Conservation (phyloP, 2,329 filamentous ascomycete species). For the Aphanocladium album region DNA sequence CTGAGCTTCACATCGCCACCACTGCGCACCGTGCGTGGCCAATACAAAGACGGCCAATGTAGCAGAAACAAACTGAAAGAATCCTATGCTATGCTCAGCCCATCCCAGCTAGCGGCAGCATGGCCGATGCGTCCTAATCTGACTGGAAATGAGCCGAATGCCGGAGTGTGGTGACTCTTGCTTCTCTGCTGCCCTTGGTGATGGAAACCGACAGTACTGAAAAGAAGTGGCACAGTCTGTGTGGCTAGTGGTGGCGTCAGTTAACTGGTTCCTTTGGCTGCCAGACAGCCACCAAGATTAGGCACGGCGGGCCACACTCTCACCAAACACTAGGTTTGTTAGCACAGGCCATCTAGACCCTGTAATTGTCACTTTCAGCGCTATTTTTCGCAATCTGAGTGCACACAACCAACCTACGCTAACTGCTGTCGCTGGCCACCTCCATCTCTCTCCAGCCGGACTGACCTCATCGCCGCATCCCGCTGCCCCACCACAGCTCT, state of each 20-base stretch:
- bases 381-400: no score
- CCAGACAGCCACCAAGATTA: not conserved
- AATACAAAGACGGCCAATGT: not conserved
- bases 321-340: not conserved
- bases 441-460: not conserved
- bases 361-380: not conserved
- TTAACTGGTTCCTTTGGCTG: no score
- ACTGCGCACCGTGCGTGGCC: not conserved
- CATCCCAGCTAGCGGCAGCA: not conserved
- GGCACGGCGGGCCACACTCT: not conserved
- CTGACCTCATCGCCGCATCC: constrained; percentile 6
- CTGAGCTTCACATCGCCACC: not conserved
- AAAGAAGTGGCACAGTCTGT: not conserved
- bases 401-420: no score
- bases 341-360: no score
- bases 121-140: not conserved
- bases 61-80: not conserved
- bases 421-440: no score
- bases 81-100: no score
- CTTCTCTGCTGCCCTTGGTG: not conserved
- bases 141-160: not conserved
- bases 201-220: not conserved
- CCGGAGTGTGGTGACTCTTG: not conserved
- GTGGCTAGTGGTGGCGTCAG: not conserved
- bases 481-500: constrained; percentile 10